Base-by-base conservation (phyloP, 2,329 filamentous ascomycete genomes). In the Magnaporthales sp. region DNA sequence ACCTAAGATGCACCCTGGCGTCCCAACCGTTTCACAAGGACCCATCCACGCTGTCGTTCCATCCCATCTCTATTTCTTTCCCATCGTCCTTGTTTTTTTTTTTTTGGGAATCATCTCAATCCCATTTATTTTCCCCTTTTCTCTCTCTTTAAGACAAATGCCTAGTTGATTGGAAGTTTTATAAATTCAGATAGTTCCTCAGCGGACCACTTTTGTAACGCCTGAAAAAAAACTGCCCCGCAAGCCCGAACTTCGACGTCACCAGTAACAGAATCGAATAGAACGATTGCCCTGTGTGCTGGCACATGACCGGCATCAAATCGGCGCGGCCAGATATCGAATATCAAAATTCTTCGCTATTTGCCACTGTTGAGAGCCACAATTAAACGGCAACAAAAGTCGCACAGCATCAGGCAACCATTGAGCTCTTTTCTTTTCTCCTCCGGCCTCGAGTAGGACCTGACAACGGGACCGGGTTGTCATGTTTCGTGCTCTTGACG, bases 1-100 rank as follows among this genome's bases (percentile, higher is more conserved):
- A n/a, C 38, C 38, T 8, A 51, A 51, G 38, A 27, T 58, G 54
- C 24, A 58, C 54, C 54, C 54, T 58, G 54, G 54, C 54, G 54
- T 22, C 54, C 54, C 54, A 58, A 58, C 54, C 54, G 54, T 58
- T 58, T 58, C 54, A 58, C 54, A 58, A 58, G 22, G 54, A 58
- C 54, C 54, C 54, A 58, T 58, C 54, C n/a, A 24, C 54, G 54
- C 22, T 58, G 54, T 27, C 54, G 24, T 19, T 58, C 54, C 54
- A 9, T 58, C 54, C 54, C 54, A 58, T 58, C 54, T 58, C 24
- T 58, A n/a, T 13, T 27, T 58, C 38, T n/a, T 51, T 51, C 19
- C 32, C 54, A 58, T 58, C 22, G n/a, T 58, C 22, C 8, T 11
- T 38, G 32, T 38, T 38, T 7, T 7, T 13, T 38, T 58, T 58